phyloP scores from a whole-genome alignment of 2,329 filamentous ascomycete genomes.

The Microascus cirrosus region DNA sequence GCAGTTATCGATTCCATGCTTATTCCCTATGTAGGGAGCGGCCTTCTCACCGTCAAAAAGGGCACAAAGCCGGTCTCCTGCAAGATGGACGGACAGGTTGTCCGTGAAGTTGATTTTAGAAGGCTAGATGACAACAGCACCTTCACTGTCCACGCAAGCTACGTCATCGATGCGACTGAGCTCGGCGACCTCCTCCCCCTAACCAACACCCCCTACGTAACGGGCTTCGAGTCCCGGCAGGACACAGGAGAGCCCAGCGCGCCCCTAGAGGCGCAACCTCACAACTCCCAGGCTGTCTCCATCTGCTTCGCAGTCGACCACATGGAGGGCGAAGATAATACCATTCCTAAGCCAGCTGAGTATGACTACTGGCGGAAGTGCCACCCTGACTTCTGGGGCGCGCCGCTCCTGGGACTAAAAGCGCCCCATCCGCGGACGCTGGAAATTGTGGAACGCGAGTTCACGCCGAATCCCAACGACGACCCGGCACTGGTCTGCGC shows the following conservation, averaged over 20 bases:
- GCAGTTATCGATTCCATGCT: constrained; percentile 16
- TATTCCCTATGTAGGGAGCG: constrained; percentile 13
- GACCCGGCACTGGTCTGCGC: constrained; percentile 12
- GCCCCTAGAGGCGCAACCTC: constrained; percentile 13
- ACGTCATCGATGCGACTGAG: constrained; percentile 10
- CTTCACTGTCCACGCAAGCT: constrained; percentile 8
- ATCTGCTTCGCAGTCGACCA: constrained; percentile 18
- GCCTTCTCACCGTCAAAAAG: constrained; percentile 12
- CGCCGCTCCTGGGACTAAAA: constrained; percentile 12
- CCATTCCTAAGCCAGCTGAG: constrained; percentile 10
- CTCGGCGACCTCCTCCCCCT: constrained; percentile 12
- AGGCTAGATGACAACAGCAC: constrained; percentile 3
- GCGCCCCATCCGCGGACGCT: constrained; percentile 15
- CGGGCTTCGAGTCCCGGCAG: constrained; percentile 13
- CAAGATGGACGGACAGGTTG: constrained; percentile 7
- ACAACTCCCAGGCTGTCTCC: constrained; percentile 15
- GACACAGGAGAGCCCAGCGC: constrained; percentile 16
- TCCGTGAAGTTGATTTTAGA: constrained; percentile 6
- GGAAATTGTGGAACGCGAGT: constrained; percentile 15
- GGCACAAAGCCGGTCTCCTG: constrained; percentile 10
- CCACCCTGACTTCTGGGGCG: constrained; percentile 15
- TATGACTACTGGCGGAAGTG: constrained; percentile 14
- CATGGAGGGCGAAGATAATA: constrained; percentile 14
- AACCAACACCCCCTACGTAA: constrained; percentile 13
- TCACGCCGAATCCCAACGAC: constrained; percentile 15